Base-by-base conservation (phyloP, 2,329 filamentous ascomycete genomes). In the Neurospora crassa region DNA sequence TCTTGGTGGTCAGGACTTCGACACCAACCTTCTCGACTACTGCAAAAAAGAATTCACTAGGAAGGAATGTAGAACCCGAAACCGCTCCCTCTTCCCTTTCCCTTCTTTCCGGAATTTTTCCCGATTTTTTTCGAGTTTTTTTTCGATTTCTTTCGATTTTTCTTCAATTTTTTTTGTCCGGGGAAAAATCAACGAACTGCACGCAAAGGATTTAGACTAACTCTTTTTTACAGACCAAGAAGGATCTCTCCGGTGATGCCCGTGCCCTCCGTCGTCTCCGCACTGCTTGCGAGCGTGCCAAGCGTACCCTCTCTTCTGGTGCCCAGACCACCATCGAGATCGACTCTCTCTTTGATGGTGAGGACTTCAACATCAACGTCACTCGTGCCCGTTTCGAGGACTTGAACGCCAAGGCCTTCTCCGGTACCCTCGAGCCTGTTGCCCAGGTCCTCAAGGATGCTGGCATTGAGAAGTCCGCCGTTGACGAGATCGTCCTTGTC, bases 311-410 rank as follows among this genome's bases (percentile, higher is more conserved):
- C 70, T 98, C 96, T 82, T 97, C 94, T 85, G 95, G 93, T 84
- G 95, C 96, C 73, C 94, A 97, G 86, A 97, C 96, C 80, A 96
- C 94, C 78, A 93, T 98, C 79, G 96, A 99, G 87, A 98, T 98
- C 79, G 96, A 98, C 86, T 97, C 95, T 77, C 91, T 99, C 77
- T 98, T 96, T 82, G 96, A 98, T 78, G 95, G 96, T 78, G 93
- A 97, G 84, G 96, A 99, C 84, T 97, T 97, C 88, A 95, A 94
- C 85, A 89, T 95, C 82, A 92, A 92, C 83, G 96, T 99, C 84
- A 98, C 96, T 81, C 95, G 96, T 89, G 96, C 96, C 79, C 92
- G 95, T 87, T 99, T 99, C 86, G 96, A 99, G 86, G 96, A 98
- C 82, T 88, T 99, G 77, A 98, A 98, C 88, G 91, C 92, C 84